A percentile compares a stretch with the other conserved stretches of the same genome.
Evolutionary conservation across 2,329 filamentous ascomycete species (phyloP).

Genomic region (Penicillium sp.): DNA sequence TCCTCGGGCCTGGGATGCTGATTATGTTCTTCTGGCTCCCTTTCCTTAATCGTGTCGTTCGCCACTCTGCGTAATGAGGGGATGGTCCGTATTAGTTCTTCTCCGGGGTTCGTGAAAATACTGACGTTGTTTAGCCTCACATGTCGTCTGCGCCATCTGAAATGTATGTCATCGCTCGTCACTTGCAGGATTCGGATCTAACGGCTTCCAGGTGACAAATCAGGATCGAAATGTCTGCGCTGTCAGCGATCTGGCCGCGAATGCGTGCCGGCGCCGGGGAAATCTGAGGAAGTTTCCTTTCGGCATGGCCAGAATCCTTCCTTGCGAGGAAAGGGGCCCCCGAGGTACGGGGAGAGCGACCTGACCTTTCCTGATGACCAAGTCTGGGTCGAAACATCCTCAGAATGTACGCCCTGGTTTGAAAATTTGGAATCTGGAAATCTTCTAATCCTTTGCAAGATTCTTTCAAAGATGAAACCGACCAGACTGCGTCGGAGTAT

Average conservation of each 20-base stretch:
- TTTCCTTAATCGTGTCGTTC: conserved; percentile 20
- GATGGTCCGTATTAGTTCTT: conserved; percentile 31
- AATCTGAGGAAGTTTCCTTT: conserved; percentile 37
- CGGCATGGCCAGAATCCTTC: conserved; percentile 40
- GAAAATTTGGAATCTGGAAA: background rate
- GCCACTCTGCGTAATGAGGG: conserved; percentile 36
- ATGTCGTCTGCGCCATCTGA: conserved; percentile 40
- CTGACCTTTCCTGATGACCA: conserved; percentile 34
- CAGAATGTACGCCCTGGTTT: conserved; percentile 20
- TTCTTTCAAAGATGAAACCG: conserved; percentile 37
- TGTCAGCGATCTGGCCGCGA: conserved; percentile 37
- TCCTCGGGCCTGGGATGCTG: conserved; percentile 11
- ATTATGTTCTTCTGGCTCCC: conserved; percentile 21
- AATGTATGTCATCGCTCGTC: conserved; percentile 27
- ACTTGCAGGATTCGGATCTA: background rate
- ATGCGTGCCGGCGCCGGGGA: conserved; percentile 34
- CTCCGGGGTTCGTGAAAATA: background rate
- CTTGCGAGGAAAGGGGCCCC: conserved; percentile 33
- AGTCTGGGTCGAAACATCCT: conserved; percentile 31
- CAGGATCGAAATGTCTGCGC: conserved; percentile 34
- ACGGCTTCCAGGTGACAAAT: conserved; percentile 33
- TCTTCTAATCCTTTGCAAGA: conserved; percentile 19
- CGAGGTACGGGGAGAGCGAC: conserved; percentile 37
- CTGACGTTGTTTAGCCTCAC: conserved; percentile 30
- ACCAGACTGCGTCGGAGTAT: conserved; percentile 36